These are phyloP conservation scores for Penicillium silybi DNA, from an alignment of 495 filamentous ascomycete genomes.

Conservation along the genomic window DNA sequence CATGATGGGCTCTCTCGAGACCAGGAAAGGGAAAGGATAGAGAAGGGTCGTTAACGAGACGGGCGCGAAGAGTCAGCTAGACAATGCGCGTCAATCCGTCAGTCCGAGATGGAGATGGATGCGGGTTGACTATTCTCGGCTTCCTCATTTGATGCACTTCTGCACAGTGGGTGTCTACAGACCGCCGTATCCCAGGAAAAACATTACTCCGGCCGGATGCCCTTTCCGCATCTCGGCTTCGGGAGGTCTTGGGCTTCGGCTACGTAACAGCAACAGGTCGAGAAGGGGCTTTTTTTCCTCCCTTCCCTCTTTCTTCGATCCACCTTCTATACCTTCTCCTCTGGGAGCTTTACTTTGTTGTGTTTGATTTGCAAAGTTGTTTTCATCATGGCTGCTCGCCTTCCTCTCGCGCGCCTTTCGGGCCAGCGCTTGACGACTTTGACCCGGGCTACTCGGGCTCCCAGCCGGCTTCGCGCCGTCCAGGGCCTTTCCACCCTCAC, in stretches of 20 bases:
- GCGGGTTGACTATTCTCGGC: constrained; percentile 27
- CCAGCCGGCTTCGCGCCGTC: constrained; percentile 20
- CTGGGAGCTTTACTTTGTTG: not conserved
- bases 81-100: constrained; percentile 8
- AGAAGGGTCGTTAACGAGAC: not conserved
- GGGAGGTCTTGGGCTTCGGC: constrained; percentile 21
- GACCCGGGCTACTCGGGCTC: constrained; percentile 25
- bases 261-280: constrained; percentile 24
- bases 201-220: constrained; percentile 37
- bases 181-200: constrained; percentile 25
- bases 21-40: not conserved
- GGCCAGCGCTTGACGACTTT: constrained; percentile 31
- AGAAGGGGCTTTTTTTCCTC: constrained; percentile 1
- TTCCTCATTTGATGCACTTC: constrained; percentile 26
- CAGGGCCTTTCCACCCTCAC: constrained; percentile 25
- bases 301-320: constrained; percentile 5
- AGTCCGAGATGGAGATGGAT: constrained; percentile 6
- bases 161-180: constrained; percentile 20
- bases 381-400: constrained; percentile 40
- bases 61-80: constrained; percentile 1
- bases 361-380: not conserved
- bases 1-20: constrained; percentile 25
- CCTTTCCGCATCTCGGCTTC: constrained; percentile 20
- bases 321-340: constrained; percentile 4
- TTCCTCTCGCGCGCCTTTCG: constrained; percentile 37